These are phyloP conservation scores for Cryptococcus sp. DNA, from an alignment of 1,284 basidiomycete species.

Conservation along the genomic window DNA sequence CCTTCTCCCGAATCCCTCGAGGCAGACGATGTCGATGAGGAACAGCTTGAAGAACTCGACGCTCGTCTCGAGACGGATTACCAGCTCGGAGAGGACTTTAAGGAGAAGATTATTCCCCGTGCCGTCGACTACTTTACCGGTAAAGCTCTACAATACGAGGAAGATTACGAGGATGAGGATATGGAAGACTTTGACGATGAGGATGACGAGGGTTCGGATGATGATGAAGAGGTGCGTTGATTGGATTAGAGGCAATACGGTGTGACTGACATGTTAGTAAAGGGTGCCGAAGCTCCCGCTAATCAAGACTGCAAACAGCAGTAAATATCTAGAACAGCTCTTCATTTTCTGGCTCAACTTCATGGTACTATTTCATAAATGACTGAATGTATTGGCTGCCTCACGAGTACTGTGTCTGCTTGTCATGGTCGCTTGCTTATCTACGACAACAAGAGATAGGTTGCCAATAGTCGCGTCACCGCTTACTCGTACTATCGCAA, in stretches of 20 bases:
- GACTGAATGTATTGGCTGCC: too few species aligned
- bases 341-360: neutral
- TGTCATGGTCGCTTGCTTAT: too few species aligned
- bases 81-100: slow-evolving; percentile 96
- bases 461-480: too few species aligned
- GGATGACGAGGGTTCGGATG: slow-evolving; percentile 48
- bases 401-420: too few species aligned
- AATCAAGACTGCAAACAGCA: slow-evolving; percentile 45
- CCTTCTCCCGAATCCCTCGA: slow-evolving; percentile 66
- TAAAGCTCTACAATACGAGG: slow-evolving; percentile 87
- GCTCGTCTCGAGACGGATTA: slow-evolving; percentile 94
- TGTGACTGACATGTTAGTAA: slow-evolving; percentile 19
- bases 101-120: slow-evolving; percentile 95
- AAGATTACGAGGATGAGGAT: slow-evolving; percentile 65
- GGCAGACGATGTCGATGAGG: slow-evolving; percentile 74
- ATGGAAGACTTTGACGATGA: slow-evolving; percentile 60
- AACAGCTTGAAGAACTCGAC: slow-evolving; percentile 83
- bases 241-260: neutral
- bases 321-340: slow-evolving; percentile 14
- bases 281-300: slow-evolving; percentile 23
- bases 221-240: slow-evolving; percentile 18
- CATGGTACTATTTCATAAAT: too few species aligned
- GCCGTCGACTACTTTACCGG: slow-evolving; percentile 96
- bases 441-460: too few species aligned
- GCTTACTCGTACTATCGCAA: too few species aligned